A percentile compares a stretch with the other conserved stretches of the same genome.
Evolutionary conservation across 225 moss, liverwort and hornwort species (phyloP).

Genomic region (Antitrichia curtipendula): DNA sequence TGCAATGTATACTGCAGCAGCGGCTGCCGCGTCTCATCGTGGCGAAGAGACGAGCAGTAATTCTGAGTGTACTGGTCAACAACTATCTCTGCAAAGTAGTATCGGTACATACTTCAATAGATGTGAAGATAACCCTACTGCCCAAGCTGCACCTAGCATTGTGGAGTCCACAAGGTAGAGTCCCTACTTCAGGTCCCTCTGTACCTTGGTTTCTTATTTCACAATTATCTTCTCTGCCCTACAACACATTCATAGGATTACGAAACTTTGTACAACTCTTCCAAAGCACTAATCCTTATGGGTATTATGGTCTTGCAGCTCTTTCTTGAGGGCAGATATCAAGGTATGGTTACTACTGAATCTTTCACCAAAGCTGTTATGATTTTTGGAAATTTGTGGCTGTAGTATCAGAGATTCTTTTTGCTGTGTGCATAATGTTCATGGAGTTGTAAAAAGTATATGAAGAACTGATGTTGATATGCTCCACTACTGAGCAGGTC

Average conservation of each 20-base stretch:
- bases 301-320: conserved; percentile 37
- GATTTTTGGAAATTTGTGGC: not conserved
- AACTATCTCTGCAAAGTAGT: conserved; percentile 51
- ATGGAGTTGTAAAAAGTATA: not conserved
- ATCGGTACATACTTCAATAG: conserved; percentile 40
- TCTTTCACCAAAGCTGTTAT: not conserved
- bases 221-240: not conserved
- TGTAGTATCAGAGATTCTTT: not conserved
- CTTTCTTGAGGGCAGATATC: conserved; percentile 79
- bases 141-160: conserved; percentile 28
- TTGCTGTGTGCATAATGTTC: not conserved
- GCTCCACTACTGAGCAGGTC: conserved; percentile 28
- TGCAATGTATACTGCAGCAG: conserved; percentile 62
- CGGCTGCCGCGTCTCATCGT: conserved; percentile 39
- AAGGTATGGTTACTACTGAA: conserved; percentile 37
- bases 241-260: not conserved
- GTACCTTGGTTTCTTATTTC: not conserved
- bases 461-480: not conserved
- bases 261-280: not conserved
- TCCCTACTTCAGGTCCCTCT: not conserved
- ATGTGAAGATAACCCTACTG: conserved; percentile 6
- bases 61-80: conserved; percentile 25
- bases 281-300: not conserved
- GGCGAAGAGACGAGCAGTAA: conserved; percentile 2
- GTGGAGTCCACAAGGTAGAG: conserved; percentile 51